phyloP scores from a whole-genome alignment of 768 basidiomycete genomes.

The Phylloporus arenicola region DNA sequence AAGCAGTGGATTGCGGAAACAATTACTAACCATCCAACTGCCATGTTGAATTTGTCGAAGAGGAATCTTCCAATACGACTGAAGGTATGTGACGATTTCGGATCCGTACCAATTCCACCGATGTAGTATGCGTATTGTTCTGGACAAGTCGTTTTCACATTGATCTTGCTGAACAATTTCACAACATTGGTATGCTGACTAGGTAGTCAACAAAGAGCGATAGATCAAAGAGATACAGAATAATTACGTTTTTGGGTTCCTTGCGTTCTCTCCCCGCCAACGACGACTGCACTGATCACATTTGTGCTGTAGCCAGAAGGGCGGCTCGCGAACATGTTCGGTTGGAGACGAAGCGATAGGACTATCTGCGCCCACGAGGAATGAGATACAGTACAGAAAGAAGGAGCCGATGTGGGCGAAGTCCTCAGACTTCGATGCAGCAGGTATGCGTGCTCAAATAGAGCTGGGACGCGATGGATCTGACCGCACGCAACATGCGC shows the following conservation, averaged over 20 bases:
- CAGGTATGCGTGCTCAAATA: constrained; percentile 5
- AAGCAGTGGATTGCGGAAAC: neutral
- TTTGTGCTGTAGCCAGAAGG: neutral
- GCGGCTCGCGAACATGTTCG: neutral
- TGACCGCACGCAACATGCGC: neutral
- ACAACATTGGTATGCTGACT: constrained; percentile 37
- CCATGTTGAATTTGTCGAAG: constrained; percentile 31
- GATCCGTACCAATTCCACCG: constrained; percentile 36
- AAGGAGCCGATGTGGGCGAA: neutral
- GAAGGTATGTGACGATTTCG: constrained; percentile 24
- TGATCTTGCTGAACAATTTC: constrained; percentile 30
- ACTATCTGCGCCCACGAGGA: neutral
- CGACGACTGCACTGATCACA: neutral
- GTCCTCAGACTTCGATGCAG: neutral
- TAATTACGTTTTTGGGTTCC: neutral
- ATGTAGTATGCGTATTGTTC: constrained; percentile 33
- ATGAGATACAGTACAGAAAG: neutral
- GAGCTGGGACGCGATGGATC: neutral
- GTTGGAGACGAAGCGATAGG: neutral
- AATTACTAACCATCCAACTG: constrained; percentile 32
- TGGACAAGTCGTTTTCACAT: constrained; percentile 11
- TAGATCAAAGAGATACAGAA: neutral
- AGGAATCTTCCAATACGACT: constrained; percentile 11
- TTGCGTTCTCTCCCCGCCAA: neutral
- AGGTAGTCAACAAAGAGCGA: constrained; percentile 3